Conservation (phyloP, 2,329 filamentous ascomycete species). For the Ambrosiella cleistominuta region DNA sequence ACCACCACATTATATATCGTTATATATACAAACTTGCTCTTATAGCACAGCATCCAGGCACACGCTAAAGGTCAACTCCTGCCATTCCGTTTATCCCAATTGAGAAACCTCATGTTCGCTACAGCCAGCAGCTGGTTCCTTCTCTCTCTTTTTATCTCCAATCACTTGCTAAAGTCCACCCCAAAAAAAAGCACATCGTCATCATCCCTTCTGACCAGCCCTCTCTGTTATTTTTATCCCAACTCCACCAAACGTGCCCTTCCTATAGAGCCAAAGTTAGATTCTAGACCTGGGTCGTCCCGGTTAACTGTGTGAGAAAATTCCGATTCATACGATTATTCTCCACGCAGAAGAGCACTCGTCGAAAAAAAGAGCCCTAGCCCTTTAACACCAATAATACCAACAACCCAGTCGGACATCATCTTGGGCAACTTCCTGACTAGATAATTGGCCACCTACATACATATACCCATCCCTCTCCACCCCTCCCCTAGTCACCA, state of each 20-base stretch:
- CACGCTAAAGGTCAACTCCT: neutral
- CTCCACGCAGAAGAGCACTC: neutral
- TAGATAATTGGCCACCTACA: neutral
- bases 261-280: neutral
- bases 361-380: neutral
- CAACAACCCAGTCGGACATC: too few species aligned
- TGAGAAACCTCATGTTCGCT: neutral
- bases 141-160: neutral
- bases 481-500: neutral
- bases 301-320: neutral
- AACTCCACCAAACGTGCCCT: neutral
- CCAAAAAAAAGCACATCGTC: neutral
- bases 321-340: neutral
- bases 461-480: neutral
- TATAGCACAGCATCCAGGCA: neutral
- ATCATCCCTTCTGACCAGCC: neutral
- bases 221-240: neutral
- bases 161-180: neutral
- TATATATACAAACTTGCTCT: neutral
- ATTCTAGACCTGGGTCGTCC: neutral
- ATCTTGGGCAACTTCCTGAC: too few species aligned
- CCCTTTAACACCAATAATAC: too few species aligned
- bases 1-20: neutral
- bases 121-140: neutral
- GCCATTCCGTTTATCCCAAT: neutral